Conservation (phyloP, 2,329 filamentous ascomycete genomes). For the Lasiodiplodia hormozganensis region DNA sequence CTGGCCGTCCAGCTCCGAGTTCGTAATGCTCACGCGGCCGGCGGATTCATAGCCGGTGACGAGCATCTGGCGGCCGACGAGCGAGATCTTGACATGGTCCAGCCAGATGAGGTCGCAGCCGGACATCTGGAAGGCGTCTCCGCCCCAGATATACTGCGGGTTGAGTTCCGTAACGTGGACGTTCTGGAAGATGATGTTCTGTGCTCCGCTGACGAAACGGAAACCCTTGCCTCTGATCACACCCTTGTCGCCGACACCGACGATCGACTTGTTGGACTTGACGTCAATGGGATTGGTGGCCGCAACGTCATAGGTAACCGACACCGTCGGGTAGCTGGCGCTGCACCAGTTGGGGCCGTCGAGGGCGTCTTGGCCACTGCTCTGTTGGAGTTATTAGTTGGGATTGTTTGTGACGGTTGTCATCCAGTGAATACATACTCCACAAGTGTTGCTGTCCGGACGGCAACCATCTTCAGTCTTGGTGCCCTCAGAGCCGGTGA, state of each 20-base stretch:
- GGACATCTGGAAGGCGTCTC: constrained; percentile 47
- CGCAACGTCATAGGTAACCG: constrained; percentile 45
- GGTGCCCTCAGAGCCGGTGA: constrained; percentile 36
- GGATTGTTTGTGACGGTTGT: neutral
- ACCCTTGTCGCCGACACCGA: constrained; percentile 50
- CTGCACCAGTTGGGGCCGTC: constrained; percentile 25
- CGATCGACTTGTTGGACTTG: constrained; percentile 51
- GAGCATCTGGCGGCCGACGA: constrained; percentile 55
- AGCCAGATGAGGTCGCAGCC: constrained; percentile 46
- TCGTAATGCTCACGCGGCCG: constrained; percentile 54
- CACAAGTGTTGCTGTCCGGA: constrained; percentile 38
- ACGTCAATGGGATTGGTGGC: constrained; percentile 42
- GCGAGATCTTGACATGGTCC: constrained; percentile 44
- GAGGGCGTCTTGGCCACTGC: constrained; percentile 21
- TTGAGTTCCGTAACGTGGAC: constrained; percentile 46
- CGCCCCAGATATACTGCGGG: constrained; percentile 49
- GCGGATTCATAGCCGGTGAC: constrained; percentile 44
- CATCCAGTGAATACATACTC: constrained; percentile 32
- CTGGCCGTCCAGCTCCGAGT: constrained; percentile 55
- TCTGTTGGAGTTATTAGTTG: neutral
- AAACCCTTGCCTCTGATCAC: constrained; percentile 53
- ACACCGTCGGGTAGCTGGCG: neutral
- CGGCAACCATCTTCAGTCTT: constrained; percentile 20
- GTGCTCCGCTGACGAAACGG: constrained; percentile 40
- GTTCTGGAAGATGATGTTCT: constrained; percentile 51